Base-by-base conservation (phyloP, 352 stramenopile species). In the Globisporangium nagaii region DNA sequence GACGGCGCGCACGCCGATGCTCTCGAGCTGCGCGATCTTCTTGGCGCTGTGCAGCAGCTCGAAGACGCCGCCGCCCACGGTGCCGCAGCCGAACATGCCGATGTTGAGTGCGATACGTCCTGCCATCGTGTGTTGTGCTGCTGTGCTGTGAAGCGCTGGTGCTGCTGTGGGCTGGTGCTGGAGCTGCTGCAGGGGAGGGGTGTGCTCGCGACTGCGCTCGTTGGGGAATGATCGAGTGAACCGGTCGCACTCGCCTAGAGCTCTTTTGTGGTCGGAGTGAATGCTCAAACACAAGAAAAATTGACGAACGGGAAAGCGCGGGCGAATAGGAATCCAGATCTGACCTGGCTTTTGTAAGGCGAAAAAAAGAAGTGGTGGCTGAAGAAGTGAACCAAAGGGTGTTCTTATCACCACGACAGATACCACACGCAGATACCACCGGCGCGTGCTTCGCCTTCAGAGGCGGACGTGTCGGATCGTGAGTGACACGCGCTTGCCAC, bases 1-100 rank as follows among this genome's bases (percentile, higher is more conserved):
- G 25, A 87, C 66, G 19, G 83, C 74, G 39, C 91, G 56, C n/a
- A 91, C 81, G 58, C 85, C 85, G 49, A 82, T 65, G 36, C 65
- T 62, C 34, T 71, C 44, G 7, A 93, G 69, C 53, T 80, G 78
- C 37, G 67, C 46, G 37, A 79, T 71, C 22, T 81, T 74, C 48
- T 56, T 48, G 50, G 75, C 72, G 62, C 70, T 83, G 69, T 92
- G 73, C 55, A 94, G 63, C 49, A 96, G 83, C 56, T 96, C 79
- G 56, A 90, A 92, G 36, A 96, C 85, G 58, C 87, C 87, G 51
- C 80, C 85, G 55, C 87, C 87, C 42, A 96, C 87, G 11, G 85
- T 95, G 52, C 87, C 87, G 58, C 87, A 93, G 56, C 87, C 87
- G 60, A 96, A 94, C 60, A 96, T 74, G 35, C 87, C 87, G 56